Evolutionary conservation across 371 early-diverging fungal genomes (phyloP).

Genomic region (Capillidium rhysosporum): DNA sequence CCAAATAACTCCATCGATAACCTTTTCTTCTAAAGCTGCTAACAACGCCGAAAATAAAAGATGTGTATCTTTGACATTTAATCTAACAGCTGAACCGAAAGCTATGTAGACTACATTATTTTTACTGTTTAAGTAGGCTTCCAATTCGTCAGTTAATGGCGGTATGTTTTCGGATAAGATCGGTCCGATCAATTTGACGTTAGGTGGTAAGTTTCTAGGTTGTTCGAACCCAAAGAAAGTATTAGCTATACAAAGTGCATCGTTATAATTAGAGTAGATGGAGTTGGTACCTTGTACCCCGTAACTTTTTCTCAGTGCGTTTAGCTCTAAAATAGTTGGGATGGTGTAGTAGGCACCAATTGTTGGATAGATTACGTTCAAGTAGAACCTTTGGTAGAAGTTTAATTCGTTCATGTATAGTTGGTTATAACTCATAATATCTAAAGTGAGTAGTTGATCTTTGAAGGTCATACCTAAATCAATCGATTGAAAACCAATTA

Average conservation of each 20-base stretch:
- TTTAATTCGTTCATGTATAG: background rate
- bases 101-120: background rate
- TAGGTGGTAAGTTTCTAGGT: background rate
- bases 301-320: background rate
- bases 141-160: background rate
- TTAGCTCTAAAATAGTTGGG: background rate
- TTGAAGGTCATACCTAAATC: background rate
- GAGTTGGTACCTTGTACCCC: background rate
- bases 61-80: background rate
- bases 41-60: background rate
- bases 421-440: background rate
- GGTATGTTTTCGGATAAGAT: background rate
- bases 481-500: background rate
- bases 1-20: slow-evolving; percentile 1
- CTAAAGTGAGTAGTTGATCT: background rate
- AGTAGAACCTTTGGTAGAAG: background rate
- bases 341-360: background rate
- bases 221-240: slow-evolving; percentile 1
- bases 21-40: background rate
- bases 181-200: background rate
- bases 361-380: background rate
- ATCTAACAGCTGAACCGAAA: background rate
- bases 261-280: background rate
- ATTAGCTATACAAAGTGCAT: background rate
- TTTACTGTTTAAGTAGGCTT: background rate